These are phyloP conservation scores for Penicillium verrucosum DNA, from an alignment of 2,329 filamentous ascomycete species.

Conservation along the genomic window DNA sequence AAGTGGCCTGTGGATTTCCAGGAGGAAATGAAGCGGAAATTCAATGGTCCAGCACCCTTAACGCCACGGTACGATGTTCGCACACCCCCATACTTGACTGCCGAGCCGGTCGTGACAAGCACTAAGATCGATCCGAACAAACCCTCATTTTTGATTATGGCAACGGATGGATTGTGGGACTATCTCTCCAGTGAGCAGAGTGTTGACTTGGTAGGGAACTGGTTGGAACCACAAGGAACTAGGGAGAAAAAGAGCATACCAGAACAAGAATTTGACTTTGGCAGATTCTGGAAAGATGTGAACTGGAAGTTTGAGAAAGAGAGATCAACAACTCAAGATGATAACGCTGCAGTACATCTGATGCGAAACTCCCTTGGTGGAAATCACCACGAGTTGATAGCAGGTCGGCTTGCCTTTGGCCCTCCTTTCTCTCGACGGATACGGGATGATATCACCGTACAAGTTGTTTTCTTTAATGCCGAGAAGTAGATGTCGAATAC, in stretches of 20 bases:
- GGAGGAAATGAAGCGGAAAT: conserved; percentile 32
- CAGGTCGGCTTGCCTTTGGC: conserved; percentile 28
- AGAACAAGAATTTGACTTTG: conserved; percentile 25
- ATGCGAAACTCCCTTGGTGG: conserved; percentile 54
- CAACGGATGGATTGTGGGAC: conserved; percentile 66
- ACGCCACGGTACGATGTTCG: conserved; percentile 31
- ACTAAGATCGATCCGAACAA: conserved; percentile 49
- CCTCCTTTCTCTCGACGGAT: conserved; percentile 36
- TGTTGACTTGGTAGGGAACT: conserved; percentile 56
- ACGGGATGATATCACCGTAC: conserved; percentile 52
- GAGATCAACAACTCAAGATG: conserved; percentile 51
- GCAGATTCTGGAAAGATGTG: conserved; percentile 17
- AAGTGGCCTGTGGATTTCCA: conserved; percentile 60
- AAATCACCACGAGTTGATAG: conserved; percentile 35
- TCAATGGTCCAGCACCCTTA: conserved; percentile 45
- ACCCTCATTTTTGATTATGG: conserved; percentile 62
- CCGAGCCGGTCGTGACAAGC: conserved; percentile 62
- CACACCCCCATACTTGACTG: conserved; percentile 66
- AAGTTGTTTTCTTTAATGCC: conserved; percentile 44
- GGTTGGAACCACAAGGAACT: conserved; percentile 46
- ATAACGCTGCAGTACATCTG: conserved; percentile 53
- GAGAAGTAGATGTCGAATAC: neutral
- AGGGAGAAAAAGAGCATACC: conserved; percentile 31
- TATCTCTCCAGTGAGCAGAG: conserved; percentile 56
- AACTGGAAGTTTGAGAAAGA: conserved; percentile 38